phyloP scores from a whole-genome alignment of 176 grass and related monocot species.

The Zea mays region DNA sequence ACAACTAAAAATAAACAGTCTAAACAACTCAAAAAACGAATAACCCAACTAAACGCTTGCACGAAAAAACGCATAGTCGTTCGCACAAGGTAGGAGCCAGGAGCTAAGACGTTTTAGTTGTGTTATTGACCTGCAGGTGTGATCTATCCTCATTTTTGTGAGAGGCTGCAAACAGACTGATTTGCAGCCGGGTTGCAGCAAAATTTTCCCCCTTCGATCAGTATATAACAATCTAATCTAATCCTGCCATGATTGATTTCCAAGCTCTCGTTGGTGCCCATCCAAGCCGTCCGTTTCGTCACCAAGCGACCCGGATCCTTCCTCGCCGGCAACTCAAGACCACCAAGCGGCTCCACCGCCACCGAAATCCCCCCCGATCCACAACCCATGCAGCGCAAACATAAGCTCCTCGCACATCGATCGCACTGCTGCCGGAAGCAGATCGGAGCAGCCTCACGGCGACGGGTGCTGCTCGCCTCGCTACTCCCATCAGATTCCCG shows the following conservation, averaged over 20 bases:
- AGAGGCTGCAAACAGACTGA: no score
- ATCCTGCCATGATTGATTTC: neutral
- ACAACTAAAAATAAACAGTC: no score
- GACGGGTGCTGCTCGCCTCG: neutral
- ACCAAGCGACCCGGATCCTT: neutral
- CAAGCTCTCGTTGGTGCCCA: neutral
- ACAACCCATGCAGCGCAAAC: constrained; percentile 1
- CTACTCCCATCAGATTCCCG: neutral
- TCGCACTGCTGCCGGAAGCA: neutral
- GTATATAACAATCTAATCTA: no score
- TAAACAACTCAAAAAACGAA: no score
- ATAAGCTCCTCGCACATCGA: constrained; percentile 1
- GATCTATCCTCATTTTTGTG: no score
- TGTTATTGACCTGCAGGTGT: no score
- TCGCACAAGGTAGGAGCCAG: no score
- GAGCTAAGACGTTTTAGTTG: no score
- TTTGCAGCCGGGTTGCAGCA: no score
- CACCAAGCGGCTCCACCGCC: neutral
- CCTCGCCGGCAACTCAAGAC: neutral
- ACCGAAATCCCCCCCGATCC: neutral
- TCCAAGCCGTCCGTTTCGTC: neutral
- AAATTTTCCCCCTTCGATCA: no score
- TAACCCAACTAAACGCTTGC: no score
- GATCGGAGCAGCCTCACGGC: constrained; percentile 20
- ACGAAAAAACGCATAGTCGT: no score